phyloP scores from a whole-genome alignment of 257 asterid species.

The Orobanche coerulescens region DNA sequence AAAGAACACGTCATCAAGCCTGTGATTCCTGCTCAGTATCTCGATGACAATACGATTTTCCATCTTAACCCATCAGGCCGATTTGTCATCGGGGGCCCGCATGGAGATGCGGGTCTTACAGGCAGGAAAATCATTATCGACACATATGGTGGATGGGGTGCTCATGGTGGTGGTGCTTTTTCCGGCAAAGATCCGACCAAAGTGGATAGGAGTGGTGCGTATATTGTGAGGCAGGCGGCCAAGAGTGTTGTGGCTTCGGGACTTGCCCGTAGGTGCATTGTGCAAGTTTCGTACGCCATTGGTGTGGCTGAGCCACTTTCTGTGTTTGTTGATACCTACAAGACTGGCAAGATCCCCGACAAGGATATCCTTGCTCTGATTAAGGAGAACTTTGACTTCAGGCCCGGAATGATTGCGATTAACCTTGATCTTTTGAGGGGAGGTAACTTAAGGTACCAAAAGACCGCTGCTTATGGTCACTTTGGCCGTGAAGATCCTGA shows the following conservation, averaged over 20 bases:
- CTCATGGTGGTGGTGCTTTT: conserved; percentile 75
- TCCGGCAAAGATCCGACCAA: conserved; percentile 66
- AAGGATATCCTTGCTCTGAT: conserved; percentile 50
- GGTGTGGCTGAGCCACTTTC: conserved; percentile 75
- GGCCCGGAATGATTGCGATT: conserved; percentile 76
- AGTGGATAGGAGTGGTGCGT: conserved; percentile 71
- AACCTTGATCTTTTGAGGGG: conserved; percentile 65
- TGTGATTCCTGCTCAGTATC: conserved; percentile 53
- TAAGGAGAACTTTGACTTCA: conserved; percentile 58
- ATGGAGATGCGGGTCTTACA: conserved; percentile 66
- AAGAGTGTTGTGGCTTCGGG: conserved; percentile 69
- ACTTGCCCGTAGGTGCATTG: conserved; percentile 62
- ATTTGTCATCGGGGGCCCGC: conserved; percentile 63
- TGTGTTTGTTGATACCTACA: conserved; percentile 55
- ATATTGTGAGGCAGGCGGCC: conserved; percentile 63
- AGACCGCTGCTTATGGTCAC: conserved; percentile 72
- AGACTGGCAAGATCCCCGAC: conserved; percentile 59
- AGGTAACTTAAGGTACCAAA: conserved; percentile 63
- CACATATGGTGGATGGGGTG: conserved; percentile 72
- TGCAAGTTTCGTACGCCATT: conserved; percentile 61
- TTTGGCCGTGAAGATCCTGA: conserved; percentile 64
- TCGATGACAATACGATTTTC: conserved; percentile 60
- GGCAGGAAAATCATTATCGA: conserved; percentile 59
- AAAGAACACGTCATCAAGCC: conserved; percentile 67
- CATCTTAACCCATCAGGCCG: conserved; percentile 67